phyloP scores from a whole-genome alignment of 1,284 basidiomycete species.

The Tilletiopsis washingtonensis region DNA sequence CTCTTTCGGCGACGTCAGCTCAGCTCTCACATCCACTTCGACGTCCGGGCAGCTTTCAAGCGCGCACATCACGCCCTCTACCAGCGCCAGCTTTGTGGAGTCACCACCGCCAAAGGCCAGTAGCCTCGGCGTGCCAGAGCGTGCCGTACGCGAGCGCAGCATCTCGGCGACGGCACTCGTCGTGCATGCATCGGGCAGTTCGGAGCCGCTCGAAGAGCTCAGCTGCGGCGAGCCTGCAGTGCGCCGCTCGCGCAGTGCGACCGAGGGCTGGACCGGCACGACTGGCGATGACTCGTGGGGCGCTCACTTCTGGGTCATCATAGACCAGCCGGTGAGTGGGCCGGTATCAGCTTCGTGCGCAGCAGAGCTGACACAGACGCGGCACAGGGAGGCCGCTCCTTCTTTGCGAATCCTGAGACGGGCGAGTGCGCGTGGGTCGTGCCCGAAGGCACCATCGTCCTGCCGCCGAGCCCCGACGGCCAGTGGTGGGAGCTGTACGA shows the following conservation, averaged over 20 bases:
- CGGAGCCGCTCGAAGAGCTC: not conserved
- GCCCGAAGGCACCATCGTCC: slow-evolving; percentile 75
- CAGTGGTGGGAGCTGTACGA: slow-evolving; percentile 94
- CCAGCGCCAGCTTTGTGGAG: too few relatives aligned
- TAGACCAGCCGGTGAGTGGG: slow-evolving; percentile 13
- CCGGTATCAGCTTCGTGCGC: not conserved
- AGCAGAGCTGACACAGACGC: not conserved
- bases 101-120: too few relatives aligned
- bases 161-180: not conserved
- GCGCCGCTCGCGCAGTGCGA: not conserved
- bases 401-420: slow-evolving; percentile 84
- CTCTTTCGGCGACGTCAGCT: too few relatives aligned
- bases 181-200: not conserved
- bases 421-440: slow-evolving; percentile 88
- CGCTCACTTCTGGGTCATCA: slow-evolving; percentile 25
- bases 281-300: slow-evolving; percentile 10
- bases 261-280: not conserved
- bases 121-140: not conserved
- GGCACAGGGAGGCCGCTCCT: slow-evolving; percentile 42
- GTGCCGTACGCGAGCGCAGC: not conserved
- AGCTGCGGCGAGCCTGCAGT: not conserved
- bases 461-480: slow-evolving; percentile 73
- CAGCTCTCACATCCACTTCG: too few relatives aligned
- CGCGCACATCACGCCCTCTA: too few relatives aligned
- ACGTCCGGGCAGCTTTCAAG: too few relatives aligned